These are phyloP conservation scores for Volvox carteri DNA, from an alignment of 163 green algal genomes.

Conservation along the genomic window DNA sequence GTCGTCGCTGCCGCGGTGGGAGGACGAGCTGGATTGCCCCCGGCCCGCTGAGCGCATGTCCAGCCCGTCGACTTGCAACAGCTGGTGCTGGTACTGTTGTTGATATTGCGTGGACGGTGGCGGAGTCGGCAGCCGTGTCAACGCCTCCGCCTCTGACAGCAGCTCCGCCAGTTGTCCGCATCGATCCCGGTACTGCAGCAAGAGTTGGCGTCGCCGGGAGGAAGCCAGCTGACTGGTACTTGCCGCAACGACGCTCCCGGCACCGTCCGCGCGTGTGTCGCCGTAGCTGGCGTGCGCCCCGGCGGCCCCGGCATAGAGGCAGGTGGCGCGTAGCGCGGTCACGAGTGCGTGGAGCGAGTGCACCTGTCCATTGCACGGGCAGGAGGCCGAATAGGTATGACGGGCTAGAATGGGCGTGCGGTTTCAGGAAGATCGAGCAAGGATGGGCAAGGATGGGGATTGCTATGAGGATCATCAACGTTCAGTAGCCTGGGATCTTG, in stretches of 20 bases:
- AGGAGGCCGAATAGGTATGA: no score
- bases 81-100: no score
- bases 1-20: not conserved
- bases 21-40: not conserved
- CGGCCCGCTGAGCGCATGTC: not conserved
- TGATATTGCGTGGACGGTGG: not conserved
- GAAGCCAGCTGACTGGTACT: not conserved
- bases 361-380: constrained; percentile 14
- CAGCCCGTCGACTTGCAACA: no score
- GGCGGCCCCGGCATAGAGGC: constrained; percentile 1
- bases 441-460: no score
- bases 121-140: not conserved
- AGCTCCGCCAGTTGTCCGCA: constrained; percentile 31
- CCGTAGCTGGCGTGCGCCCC: not conserved
- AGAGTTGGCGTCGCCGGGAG: not conserved
- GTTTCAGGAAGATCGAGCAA: no score
- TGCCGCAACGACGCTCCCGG: constrained; percentile 17
- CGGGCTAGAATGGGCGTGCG: no score
- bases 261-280: constrained; percentile 22
- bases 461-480: no score
- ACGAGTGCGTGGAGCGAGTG: constrained; percentile 48
- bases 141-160: constrained; percentile 8
- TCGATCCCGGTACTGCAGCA: not conserved
- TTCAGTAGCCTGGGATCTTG: no score
- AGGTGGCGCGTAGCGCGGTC: constrained; percentile 14